phyloP scores from a whole-genome alignment of 192 early-diverging fungal genomes.

The Cetraspora pellucida region DNA sequence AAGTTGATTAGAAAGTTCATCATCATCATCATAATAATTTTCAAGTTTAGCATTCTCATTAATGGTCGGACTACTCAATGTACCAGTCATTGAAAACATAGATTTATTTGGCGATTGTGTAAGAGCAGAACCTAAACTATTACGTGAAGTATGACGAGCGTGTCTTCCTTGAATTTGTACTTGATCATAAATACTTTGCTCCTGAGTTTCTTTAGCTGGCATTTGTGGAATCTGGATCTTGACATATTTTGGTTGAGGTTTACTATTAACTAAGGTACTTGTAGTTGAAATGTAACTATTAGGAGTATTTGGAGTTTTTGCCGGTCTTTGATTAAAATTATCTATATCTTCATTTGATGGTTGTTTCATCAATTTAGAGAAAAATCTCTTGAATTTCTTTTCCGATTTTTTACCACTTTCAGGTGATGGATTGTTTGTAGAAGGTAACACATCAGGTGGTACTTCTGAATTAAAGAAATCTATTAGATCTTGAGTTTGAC shows the following conservation, averaged over 20 bases:
- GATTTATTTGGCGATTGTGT: constrained; percentile 3
- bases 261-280: background rate
- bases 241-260: background rate
- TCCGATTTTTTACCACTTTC: background rate
- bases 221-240: constrained; percentile 28
- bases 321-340: background rate
- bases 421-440: background rate
- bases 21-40: too few species aligned
- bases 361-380: constrained; percentile 3
- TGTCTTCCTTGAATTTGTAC: constrained; percentile 26
- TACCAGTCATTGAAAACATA: background rate
- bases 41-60: background rate
- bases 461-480: constrained; percentile 27
- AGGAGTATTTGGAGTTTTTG: background rate
- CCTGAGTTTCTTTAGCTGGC: background rate
- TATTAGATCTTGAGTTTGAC: constrained; percentile 29
- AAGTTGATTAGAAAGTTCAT: too few species aligned
- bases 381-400: constrained; percentile 24
- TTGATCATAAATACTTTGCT: constrained; percentile 30
- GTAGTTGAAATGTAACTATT: background rate
- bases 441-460: constrained; percentile 11
- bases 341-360: constrained; percentile 4
- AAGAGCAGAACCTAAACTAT: background rate
- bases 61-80: constrained; percentile 4
- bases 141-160: constrained; percentile 9